Conservation (phyloP, 192 early-diverging fungal genomes). For the Pilobolus umbonatus region DNA sequence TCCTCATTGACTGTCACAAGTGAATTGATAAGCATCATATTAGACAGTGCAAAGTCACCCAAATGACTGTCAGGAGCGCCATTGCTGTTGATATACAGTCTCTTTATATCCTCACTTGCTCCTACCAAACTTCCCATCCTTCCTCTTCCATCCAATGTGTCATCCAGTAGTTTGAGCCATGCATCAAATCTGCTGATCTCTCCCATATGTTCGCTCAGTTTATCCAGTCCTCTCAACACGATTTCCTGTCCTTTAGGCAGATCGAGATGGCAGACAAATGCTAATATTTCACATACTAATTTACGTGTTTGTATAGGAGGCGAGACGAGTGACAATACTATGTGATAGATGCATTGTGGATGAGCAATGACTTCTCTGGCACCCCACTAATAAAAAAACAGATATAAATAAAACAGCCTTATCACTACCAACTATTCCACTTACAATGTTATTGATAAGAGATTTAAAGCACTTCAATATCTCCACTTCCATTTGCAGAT, state of each 20-base stretch:
- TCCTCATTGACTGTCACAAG: constrained; percentile 70
- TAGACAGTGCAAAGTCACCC: constrained; percentile 70
- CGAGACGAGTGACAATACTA: constrained; percentile 70
- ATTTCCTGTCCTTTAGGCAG: constrained; percentile 70
- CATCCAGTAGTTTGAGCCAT: constrained; percentile 72
- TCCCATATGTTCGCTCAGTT: constrained; percentile 60
- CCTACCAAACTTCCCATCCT: constrained; percentile 75
- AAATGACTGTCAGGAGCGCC: constrained; percentile 64
- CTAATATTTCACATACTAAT: constrained; percentile 70
- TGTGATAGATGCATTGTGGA: constrained; percentile 66
- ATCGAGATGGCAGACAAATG: constrained; percentile 72
- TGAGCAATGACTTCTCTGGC: constrained; percentile 69
- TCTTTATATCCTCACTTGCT: constrained; percentile 66
- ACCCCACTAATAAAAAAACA: constrained; percentile 54
- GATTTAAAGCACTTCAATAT: constrained; percentile 78
- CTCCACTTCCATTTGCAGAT: constrained; percentile 75
- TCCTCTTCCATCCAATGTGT: constrained; percentile 75
- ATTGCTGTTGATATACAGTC: constrained; percentile 50
- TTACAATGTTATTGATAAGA: constrained; percentile 59
- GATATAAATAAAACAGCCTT: no score
- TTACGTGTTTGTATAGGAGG: constrained; percentile 69
- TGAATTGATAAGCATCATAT: constrained; percentile 73
- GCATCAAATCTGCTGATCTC: constrained; percentile 68
- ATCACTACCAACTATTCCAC: no score
- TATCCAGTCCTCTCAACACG: constrained; percentile 75